Evolutionary conservation across 2,329 filamentous ascomycete genomes (phyloP), one percentile per base, ranked within the genome.

Genomic region (Pseudocercospora vitis): DNA sequence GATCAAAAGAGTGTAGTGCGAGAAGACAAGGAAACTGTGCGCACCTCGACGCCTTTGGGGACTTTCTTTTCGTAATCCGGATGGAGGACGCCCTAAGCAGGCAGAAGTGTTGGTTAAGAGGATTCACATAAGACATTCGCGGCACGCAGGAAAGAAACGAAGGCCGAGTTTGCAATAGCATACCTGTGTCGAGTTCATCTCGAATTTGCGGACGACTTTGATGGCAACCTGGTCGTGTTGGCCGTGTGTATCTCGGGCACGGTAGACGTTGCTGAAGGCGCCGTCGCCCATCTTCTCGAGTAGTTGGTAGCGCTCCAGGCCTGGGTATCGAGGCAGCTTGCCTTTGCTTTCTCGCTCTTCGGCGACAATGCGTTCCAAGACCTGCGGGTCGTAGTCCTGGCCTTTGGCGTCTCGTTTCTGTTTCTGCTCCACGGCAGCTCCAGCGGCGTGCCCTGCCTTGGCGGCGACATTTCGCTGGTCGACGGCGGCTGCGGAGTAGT

Each of bases 111-210:
- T 61, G 63, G 62, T 48, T 32, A 59, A 50, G 29, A 50, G 21
- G 29, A 42, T 42, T 45, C 40, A 49, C 42, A 51, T 65, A 12
- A 58, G 18, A 49, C 28, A 39, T 42, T 29, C 48, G 60, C 53
- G 64, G 64, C 28, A 61, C 64, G 49, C 62, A 40, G 12, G 28
- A 52, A 33, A 53, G 56, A 39, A 40, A 52, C n/a, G n/a, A 48
- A 52, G 53, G 50, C 52, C 28, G 53, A 39, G 28, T 26, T 32
- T 14, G 28, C n/a, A 21, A 31, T 42, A 58, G 87, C 91, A 83
- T 82, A 99, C 94, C 90, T 97, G 94, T 79, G 87, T 91, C 63
- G 86, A 91, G 76, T 96, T 97, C 89, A 99, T 96, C 76, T 99
- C 94, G 71, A 90, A 97, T 76, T 97, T 97, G 69, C 94, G 88